These are phyloP conservation scores for Cardamine occulta DNA, from an alignment of 345 rosid genomes.

Conservation along the genomic window DNA sequence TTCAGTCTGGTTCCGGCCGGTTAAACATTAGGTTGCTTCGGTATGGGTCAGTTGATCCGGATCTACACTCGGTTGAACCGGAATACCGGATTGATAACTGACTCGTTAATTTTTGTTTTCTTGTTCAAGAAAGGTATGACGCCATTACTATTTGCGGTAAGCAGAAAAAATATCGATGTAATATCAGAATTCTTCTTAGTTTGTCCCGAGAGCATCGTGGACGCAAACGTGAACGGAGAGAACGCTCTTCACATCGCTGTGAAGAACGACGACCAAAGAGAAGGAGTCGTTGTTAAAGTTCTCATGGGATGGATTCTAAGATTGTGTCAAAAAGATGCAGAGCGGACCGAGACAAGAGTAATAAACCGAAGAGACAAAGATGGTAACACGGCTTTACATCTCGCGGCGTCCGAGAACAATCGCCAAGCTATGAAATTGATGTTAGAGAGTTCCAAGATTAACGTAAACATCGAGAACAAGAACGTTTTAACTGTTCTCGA, in stretches of 20 bases:
- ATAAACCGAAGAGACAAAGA: slow-evolving; percentile 38
- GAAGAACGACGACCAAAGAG: background rate
- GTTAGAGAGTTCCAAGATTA: slow-evolving; percentile 11
- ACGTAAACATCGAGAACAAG: slow-evolving; percentile 33
- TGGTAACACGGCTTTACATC: slow-evolving; percentile 40
- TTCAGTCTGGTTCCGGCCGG: background rate
- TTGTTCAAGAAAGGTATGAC: slow-evolving; percentile 30
- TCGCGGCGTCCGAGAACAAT: slow-evolving; percentile 32
- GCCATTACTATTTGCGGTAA: slow-evolving; percentile 33
- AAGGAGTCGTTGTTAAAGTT: slow-evolving; percentile 30
- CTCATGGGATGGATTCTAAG: slow-evolving; percentile 39
- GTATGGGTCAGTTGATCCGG: background rate
- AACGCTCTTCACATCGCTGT: slow-evolving; percentile 42
- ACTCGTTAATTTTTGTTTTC: too few species aligned
- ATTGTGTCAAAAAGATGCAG: slow-evolving; percentile 12
- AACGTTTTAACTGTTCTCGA: slow-evolving; percentile 33
- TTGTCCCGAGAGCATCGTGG: slow-evolving; percentile 36
- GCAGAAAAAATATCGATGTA: slow-evolving; percentile 1
- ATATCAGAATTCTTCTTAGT: slow-evolving; percentile 32
- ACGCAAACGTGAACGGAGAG: slow-evolving; percentile 33
- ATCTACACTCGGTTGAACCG: background rate
- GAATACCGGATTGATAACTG: too few species aligned
- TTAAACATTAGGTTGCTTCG: background rate
- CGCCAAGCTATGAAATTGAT: slow-evolving; percentile 31
- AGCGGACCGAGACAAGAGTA: slow-evolving; percentile 8